Conservation (phyloP, 2,329 filamentous ascomycete species). For the Helotiales sp. region DNA sequence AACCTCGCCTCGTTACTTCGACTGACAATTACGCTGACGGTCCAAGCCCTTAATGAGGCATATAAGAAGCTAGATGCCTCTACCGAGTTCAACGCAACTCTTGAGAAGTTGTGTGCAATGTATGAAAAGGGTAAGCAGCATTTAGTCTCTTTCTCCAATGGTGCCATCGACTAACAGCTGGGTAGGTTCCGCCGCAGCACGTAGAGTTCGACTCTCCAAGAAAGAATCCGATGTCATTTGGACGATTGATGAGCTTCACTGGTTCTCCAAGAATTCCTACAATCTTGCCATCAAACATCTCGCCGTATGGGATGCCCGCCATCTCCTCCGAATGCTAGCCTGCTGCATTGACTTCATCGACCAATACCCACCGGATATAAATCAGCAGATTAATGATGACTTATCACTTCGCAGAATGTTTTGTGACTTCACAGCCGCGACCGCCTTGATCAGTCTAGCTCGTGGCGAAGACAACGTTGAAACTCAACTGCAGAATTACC, state of each 20-base stretch:
- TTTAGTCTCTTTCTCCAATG: background rate
- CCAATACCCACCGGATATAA: slow-evolving; percentile 55
- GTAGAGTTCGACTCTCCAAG: slow-evolving; percentile 48
- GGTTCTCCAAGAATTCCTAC: slow-evolving; percentile 84
- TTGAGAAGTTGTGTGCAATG: slow-evolving; percentile 58
- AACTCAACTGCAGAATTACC: slow-evolving; percentile 63
- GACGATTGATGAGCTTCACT: slow-evolving; percentile 70
- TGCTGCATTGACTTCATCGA: slow-evolving; percentile 58
- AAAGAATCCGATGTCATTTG: slow-evolving; percentile 50
- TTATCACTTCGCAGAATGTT: slow-evolving; percentile 65
- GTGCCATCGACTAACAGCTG: background rate
- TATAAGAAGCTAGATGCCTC: background rate
- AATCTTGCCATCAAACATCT: slow-evolving; percentile 72
- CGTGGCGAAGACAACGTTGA: slow-evolving; percentile 56
- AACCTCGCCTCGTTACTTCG: slow-evolving; percentile 69
- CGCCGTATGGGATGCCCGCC: slow-evolving; percentile 57
- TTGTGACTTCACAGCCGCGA: slow-evolving; percentile 71
- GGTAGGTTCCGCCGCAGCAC: slow-evolving; percentile 44
- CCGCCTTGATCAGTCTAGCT: slow-evolving; percentile 56
- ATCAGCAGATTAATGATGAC: slow-evolving; percentile 51
- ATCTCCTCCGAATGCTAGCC: slow-evolving; percentile 61
- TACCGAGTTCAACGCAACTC: slow-evolving; percentile 16
- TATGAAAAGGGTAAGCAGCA: slow-evolving; percentile 54
- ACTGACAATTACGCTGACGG: slow-evolving; percentile 59
- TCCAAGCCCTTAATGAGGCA: slow-evolving; percentile 47